A percentile compares a stretch with the other conserved stretches of the same genome.
phyloP scores from a whole-genome alignment of 2,329 filamentous ascomycete species.

The Hypoxylon sp. region DNA sequence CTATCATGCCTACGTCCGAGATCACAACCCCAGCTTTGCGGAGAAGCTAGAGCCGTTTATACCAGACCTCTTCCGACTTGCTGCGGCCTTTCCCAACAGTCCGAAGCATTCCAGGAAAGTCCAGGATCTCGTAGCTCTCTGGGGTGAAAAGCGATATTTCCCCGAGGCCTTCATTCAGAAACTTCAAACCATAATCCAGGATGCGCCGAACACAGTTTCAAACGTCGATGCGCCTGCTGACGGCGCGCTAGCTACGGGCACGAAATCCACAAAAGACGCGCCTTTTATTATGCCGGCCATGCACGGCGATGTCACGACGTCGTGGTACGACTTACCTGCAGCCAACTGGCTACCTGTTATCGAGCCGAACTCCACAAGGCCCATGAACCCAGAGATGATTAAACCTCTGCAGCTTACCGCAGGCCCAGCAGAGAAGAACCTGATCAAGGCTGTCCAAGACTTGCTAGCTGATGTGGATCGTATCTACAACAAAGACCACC shows the following conservation, averaged over 20 bases:
- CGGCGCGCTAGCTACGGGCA: conserved; percentile 42
- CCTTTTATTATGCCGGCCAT: conserved; percentile 81
- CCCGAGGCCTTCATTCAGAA: conserved; percentile 66
- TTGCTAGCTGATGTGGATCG: conserved; percentile 79
- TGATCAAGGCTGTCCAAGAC: conserved; percentile 77
- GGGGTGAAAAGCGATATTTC: conserved; percentile 78
- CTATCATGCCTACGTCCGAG: conserved; percentile 74
- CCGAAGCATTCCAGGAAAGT: conserved; percentile 78
- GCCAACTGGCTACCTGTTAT: conserved; percentile 86
- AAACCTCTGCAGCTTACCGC: conserved; percentile 79
- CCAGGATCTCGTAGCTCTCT: conserved; percentile 75
- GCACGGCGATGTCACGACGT: conserved; percentile 80
- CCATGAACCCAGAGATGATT: conserved; percentile 80
- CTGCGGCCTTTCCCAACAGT: conserved; percentile 71
- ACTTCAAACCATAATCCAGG: conserved; percentile 71
- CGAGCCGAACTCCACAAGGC: conserved; percentile 79
- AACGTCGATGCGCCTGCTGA: conserved; percentile 46
- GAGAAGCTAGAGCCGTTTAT: conserved; percentile 72
- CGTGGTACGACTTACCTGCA: conserved; percentile 87
- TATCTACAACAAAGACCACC: conserved; percentile 72
- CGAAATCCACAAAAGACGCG: conserved; percentile 66
- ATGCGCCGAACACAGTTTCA: conserved; percentile 52
- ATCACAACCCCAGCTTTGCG: conserved; percentile 66
- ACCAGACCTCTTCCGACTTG: conserved; percentile 71
- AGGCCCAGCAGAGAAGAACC: conserved; percentile 76